Evolutionary conservation across 352 stramenopile genomes (phyloP).

Genomic region (Phytophthora multivora): DNA sequence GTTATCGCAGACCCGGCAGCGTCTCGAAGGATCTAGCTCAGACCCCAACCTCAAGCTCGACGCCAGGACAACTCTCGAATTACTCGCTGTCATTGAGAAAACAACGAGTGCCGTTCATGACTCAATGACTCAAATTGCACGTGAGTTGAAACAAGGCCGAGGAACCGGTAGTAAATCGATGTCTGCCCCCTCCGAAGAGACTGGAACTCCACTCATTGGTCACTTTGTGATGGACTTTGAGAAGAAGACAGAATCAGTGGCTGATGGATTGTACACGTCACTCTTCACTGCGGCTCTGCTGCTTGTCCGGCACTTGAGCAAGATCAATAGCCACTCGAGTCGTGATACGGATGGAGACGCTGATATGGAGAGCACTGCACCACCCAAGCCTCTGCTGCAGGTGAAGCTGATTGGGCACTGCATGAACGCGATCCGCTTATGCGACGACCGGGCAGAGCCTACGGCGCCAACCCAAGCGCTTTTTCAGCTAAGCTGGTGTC

Average conservation of each 20-base stretch:
- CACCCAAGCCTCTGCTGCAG: slow-evolving; percentile 34
- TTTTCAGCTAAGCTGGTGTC: slow-evolving; percentile 69
- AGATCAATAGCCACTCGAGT: slow-evolving; percentile 16
- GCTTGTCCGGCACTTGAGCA: slow-evolving; percentile 54
- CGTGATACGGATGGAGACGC: slow-evolving; percentile 3
- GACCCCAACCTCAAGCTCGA: slow-evolving; percentile 29
- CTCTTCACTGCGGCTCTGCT: slow-evolving; percentile 59
- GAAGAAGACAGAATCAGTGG: slow-evolving; percentile 31
- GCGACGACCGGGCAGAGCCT: slow-evolving; percentile 27
- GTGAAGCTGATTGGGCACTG: slow-evolving; percentile 65
- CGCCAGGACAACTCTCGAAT: slow-evolving; percentile 21
- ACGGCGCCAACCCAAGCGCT: slow-evolving; percentile 30
- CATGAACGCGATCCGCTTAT: slow-evolving; percentile 52
- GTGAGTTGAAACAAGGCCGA: slow-evolving; percentile 19
- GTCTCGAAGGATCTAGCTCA: slow-evolving; percentile 25
- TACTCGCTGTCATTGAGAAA: slow-evolving; percentile 34
- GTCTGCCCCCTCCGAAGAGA: not conserved
- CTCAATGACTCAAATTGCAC: slow-evolving; percentile 14
- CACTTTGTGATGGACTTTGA: slow-evolving; percentile 37
- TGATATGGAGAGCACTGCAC: slow-evolving; percentile 23
- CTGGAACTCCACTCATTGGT: slow-evolving; percentile 33
- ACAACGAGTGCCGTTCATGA: slow-evolving; percentile 23
- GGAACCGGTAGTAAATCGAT: slow-evolving; percentile 11
- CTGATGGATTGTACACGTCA: slow-evolving; percentile 39
- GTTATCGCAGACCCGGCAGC: slow-evolving; percentile 57